These are phyloP conservation scores for Globisporangium paroecandrum DNA, from an alignment of 352 stramenopile genomes.

Conservation along the genomic window DNA sequence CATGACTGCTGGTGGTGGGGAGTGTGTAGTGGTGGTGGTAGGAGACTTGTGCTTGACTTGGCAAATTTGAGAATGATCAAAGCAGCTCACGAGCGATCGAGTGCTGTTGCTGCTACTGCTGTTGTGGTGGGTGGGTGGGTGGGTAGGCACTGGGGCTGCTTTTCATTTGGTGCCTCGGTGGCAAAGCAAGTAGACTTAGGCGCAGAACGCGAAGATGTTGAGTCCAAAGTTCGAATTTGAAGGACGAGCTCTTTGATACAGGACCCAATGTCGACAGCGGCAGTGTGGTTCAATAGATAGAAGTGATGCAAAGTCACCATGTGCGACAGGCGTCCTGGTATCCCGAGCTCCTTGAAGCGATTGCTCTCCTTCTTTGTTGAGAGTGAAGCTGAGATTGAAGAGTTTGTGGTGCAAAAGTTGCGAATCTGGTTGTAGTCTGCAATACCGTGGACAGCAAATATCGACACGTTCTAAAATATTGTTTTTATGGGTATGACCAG, in stretches of 20 bases:
- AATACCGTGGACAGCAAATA: no score
- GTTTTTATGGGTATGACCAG: no score
- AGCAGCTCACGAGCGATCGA: not conserved
- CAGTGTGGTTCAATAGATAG: not conserved
- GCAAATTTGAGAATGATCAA: not conserved
- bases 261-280: not conserved
- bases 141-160: not conserved
- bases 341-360: not conserved
- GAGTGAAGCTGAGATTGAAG: not conserved
- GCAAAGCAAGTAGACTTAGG: not conserved
- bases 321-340: not conserved
- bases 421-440: not conserved
- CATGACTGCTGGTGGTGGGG: constrained; percentile 1
- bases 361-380: not conserved
- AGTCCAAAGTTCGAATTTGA: not conserved
- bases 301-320: not conserved
- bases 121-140: not conserved
- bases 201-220: not conserved
- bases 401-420: not conserved
- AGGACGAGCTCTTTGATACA: not conserved
- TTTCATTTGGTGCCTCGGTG: not conserved
- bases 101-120: not conserved
- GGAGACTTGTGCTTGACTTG: not conserved
- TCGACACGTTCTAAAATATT: no score
- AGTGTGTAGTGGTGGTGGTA: not conserved